These are phyloP conservation scores for Papiliotrema flavescens DNA, from an alignment of 1,284 basidiomycete species.

Conservation along the genomic window DNA sequence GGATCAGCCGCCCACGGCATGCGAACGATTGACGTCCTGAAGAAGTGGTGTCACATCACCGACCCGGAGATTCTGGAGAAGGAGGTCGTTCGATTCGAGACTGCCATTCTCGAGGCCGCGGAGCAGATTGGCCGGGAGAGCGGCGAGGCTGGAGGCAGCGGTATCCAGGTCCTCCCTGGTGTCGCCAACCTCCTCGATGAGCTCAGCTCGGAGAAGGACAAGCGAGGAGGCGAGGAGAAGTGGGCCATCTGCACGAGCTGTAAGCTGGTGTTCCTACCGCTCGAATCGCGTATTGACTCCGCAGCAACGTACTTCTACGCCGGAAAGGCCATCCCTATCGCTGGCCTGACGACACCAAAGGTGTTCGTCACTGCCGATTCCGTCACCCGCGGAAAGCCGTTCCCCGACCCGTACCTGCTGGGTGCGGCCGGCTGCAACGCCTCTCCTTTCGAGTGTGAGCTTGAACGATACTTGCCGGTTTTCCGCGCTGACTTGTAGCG, in stretches of 20 bases:
- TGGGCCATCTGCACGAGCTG: conserved; percentile 68
- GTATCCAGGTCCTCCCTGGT: conserved; percentile 44
- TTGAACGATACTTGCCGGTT: background rate
- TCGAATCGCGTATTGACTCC: background rate
- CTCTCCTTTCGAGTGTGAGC: conserved; percentile 38
- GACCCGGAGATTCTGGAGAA: conserved; percentile 56
- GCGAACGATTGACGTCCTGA: conserved; percentile 66
- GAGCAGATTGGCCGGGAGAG: conserved; percentile 24
- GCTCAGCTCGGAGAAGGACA: conserved; percentile 20
- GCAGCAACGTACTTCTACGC: conserved; percentile 73
- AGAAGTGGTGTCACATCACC: conserved; percentile 62
- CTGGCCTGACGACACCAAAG: conserved; percentile 58
- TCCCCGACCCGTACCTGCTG: conserved; percentile 68
- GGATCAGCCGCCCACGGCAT: conserved; percentile 65
- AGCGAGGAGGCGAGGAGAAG: conserved; percentile 50
- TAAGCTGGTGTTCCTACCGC: background rate
- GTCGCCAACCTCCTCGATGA: conserved; percentile 33
- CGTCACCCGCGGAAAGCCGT: conserved; percentile 71
- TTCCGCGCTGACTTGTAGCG: conserved; percentile 50
- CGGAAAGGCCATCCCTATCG: conserved; percentile 59
- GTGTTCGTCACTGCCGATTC: conserved; percentile 69
- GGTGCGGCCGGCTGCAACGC: conserved; percentile 42
- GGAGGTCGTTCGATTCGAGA: conserved; percentile 42
- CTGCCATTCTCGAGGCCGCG: conserved; percentile 43
- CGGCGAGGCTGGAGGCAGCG: conserved; percentile 36